Evolutionary conservation across 2,329 filamentous ascomycete species (phyloP), one percentile per base, ranked within the genome.

Genomic region (Gnomoniopsis smithogilvyi): DNA sequence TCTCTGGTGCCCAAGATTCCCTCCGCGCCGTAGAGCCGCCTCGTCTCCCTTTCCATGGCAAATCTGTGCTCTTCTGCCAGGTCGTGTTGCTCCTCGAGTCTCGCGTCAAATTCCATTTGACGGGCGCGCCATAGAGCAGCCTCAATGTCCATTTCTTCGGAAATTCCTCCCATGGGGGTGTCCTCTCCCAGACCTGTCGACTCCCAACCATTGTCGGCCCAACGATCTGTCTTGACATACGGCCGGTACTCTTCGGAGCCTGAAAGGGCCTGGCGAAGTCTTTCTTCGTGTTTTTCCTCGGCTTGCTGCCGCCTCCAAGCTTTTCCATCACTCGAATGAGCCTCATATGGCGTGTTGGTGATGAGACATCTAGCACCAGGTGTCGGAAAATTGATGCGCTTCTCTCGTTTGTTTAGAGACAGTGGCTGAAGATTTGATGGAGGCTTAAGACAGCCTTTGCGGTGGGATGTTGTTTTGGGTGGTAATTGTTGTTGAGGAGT

Each of bases 191-290:
- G 51, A 6, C 51, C 51, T 8, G n/a, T 45, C 22, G 51, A 33
- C 41, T 46, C 41, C 51, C 51, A 54, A 3, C 51, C 51, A 8
- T 10, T 54, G 24, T 54, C 51, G n/a, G 38, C 51, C 51, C 51
- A 54, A 12, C 10, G 51, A 43, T 54, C 51, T 10, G 15, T 41
- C 51, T 45, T 46, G 24, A 54, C 51, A n/a, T 54, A 17, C 17
- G 38, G 24, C 22, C 24, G 24, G 22, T 46, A 54, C 51, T 54
- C 51, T 21, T 54, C 15, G 8, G 51, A 12, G 7, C 41, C 51
- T 3, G 24, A 45, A 15, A 46, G 7, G 36, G 51, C 51, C 51
- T 46, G 51, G 8, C 12, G 41, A 41, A 15, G 22, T 19, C 11
- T 46, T 7, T 24, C 26, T 21, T 54, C 41, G 10, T 30, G 41